Evolutionary conservation across 108 stramenopile species (phyloP), one percentile per base, ranked within the genome.

Genomic region (Stephanodiscus minutulus): DNA sequence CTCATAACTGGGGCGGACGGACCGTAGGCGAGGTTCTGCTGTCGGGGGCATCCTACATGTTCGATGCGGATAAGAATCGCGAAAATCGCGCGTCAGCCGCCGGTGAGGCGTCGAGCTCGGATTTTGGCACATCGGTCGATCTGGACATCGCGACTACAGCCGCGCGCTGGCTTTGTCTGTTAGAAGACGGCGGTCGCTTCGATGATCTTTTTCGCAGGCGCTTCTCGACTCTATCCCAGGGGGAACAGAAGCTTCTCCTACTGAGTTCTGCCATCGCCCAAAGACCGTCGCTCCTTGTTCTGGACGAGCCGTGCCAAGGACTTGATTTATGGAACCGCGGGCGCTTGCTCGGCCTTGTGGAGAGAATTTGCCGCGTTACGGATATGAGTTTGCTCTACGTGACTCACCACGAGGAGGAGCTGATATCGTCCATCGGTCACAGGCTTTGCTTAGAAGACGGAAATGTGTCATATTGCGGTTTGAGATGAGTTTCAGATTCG

Each of bases 241-340:
- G 92, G 48, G 65, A 93, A 66, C 92, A 93, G 80, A 89, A 89
- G 57, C 18, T 93, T n/a, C 72, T 86, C 1, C 82, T 93, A 39
- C 68, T 93, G 39, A 87, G 83, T 5, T 69, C 83, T 9, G 82
- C 90, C 28, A 53, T 93, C 22, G 85, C 88, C 9, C 68, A 61
- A 22, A 66, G 83, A n/a, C 92, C 92, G 21, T 61, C 64, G 18
- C 66, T 93, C 7, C 61, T 93, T 44, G 76, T 93, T 17, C 59
- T 93, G 52, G 92, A 91, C 57, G 92, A 93, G 76, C 87, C 87
- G 0, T 83, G 81, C 25, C 89, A 90, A 70, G 92, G 88, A 13
- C 74, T 93, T 39, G 92, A 93, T 67, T 31, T 70, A 7, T 57
- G 83, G 46, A 54, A 86, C 50, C 87, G 91, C 12, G 60, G 65